These are phyloP conservation scores for Sphaerulina musiva DNA, from an alignment of 2,329 filamentous ascomycete genomes.

Conservation along the genomic window DNA sequence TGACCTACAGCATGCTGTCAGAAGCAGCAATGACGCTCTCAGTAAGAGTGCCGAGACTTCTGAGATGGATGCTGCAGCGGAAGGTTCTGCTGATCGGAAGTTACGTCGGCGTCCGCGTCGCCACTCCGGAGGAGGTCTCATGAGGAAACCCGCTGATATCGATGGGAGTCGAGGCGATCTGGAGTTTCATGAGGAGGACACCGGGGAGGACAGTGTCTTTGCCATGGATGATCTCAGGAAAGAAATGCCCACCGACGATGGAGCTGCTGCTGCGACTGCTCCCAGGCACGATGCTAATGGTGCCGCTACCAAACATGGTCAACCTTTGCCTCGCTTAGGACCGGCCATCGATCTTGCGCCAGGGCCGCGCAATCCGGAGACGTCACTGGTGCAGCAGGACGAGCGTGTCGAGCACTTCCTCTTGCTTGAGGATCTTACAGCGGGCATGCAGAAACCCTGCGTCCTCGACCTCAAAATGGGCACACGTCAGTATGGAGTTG, in stretches of 20 bases:
- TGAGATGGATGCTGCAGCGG: slow-evolving; percentile 13
- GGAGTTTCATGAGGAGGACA: slow-evolving; percentile 74
- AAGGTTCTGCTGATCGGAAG: slow-evolving; percentile 2
- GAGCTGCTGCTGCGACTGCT: background rate
- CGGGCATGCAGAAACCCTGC: slow-evolving; percentile 92
- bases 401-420: slow-evolving; percentile 84
- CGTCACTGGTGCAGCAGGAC: slow-evolving; percentile 43
- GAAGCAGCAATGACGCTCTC: slow-evolving; percentile 17
- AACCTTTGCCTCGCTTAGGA: slow-evolving; percentile 20
- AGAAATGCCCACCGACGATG: slow-evolving; percentile 9
- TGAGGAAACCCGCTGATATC: slow-evolving; percentile 64
- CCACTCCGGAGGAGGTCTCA: slow-evolving; percentile 80
- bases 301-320: background rate
- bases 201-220: slow-evolving; percentile 68
- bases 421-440: slow-evolving; percentile 86
- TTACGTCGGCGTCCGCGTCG: slow-evolving; percentile 53
- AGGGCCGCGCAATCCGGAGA: slow-evolving; percentile 39
- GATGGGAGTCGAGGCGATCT: slow-evolving; percentile 62
- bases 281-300: background rate
- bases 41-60: slow-evolving; percentile 30
- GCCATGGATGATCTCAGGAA: slow-evolving; percentile 53
- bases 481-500: slow-evolving; percentile 90
- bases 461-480: slow-evolving; percentile 99
- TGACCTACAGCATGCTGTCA: slow-evolving; percentile 22
- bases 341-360: slow-evolving; percentile 29